Evolutionary conservation across 495 filamentous ascomycete species (phyloP).

Genomic region (Penicillium samsonianum): DNA sequence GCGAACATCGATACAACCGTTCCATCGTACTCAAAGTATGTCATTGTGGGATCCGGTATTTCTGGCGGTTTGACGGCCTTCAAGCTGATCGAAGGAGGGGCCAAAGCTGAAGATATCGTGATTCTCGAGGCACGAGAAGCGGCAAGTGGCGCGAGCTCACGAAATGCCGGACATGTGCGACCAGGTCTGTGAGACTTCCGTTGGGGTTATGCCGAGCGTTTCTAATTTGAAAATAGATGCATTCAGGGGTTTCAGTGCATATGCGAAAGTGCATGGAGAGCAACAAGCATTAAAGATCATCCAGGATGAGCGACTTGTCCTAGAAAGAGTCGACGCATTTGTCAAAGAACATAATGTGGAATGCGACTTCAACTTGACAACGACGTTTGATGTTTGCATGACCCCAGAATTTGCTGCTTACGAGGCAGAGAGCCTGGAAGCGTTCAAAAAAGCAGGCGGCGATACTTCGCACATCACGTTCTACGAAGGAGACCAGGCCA

Average conservation of each 20-base stretch:
- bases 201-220: not conserved
- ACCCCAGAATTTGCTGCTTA: conserved; percentile 31
- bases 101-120: conserved; percentile 26
- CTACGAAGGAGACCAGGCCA: conserved; percentile 26
- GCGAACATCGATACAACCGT: conserved; percentile 19
- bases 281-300: conserved; percentile 36
- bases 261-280: conserved; percentile 31
- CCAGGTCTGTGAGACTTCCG: conserved; percentile 24
- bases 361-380: conserved; percentile 34
- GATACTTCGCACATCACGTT: conserved; percentile 30
- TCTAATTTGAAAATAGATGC: conserved; percentile 23
- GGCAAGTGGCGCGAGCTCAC: conserved; percentile 32
- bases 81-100: conserved; percentile 28
- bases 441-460: conserved; percentile 30
- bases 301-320: conserved; percentile 30
- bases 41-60: conserved; percentile 35
- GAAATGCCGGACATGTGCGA: conserved; percentile 38
- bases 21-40: conserved; percentile 22
- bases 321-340: conserved; percentile 30
- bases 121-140: conserved; percentile 39
- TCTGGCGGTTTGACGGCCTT: conserved; percentile 32
- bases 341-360: conserved; percentile 29
- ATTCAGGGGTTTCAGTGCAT: conserved; percentile 37
- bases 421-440: conserved; percentile 28
- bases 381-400: conserved; percentile 38